phyloP scores from a whole-genome alignment of 306 rosid genomes.

The Begonia masoniana region DNA sequence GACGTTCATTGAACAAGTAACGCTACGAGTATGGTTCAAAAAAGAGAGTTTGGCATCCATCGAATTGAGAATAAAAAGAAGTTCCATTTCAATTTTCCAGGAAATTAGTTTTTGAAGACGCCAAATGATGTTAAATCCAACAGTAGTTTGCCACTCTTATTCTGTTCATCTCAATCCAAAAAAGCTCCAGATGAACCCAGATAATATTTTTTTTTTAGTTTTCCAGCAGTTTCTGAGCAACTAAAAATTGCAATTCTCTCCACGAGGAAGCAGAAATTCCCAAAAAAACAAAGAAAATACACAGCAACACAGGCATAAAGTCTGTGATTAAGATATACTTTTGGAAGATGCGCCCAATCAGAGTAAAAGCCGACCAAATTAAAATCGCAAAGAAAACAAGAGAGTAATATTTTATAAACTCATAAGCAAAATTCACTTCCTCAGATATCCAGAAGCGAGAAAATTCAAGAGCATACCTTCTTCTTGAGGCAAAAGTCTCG shows the following conservation, averaged over 20 bases:
- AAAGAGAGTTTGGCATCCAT: too few relatives aligned
- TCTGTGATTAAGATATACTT: too few relatives aligned
- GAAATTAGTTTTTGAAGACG: too few relatives aligned
- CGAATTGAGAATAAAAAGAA: too few relatives aligned
- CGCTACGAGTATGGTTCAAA: too few relatives aligned
- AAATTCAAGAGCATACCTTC: conserved; percentile 13
- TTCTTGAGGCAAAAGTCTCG: conserved; percentile 18
- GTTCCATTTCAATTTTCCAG: too few relatives aligned
- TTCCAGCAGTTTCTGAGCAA: conserved; percentile 2
- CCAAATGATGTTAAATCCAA: too few relatives aligned
- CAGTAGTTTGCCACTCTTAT: not conserved
- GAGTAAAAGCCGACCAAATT: not conserved
- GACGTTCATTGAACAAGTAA: too few relatives aligned
- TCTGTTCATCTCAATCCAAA: not conserved
- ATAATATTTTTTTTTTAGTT: not conserved
- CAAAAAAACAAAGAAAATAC: not conserved
- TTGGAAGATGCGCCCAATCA: not conserved
- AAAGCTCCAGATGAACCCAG: not conserved
- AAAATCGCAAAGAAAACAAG: not conserved
- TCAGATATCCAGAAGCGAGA: not conserved
- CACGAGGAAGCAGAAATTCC: not conserved
- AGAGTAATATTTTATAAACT: not conserved
- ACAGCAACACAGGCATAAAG: not conserved
- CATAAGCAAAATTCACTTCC: not conserved
- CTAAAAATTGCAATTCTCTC: not conserved